Base-by-base conservation (phyloP, 2,329 filamentous ascomycete genomes). In the Alternaria tenuissima region DNA sequence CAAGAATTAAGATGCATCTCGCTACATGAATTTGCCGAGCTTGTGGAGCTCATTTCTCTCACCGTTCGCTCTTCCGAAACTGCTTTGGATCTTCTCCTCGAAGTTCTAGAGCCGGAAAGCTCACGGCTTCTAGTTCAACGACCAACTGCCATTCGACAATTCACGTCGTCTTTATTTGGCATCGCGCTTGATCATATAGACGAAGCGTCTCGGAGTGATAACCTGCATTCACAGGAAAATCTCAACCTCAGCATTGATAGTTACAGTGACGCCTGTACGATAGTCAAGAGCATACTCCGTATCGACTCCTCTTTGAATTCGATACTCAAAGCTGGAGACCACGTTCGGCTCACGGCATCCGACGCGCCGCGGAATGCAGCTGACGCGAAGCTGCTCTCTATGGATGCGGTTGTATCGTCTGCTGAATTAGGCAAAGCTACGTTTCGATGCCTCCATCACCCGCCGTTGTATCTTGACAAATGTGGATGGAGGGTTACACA, bases 151-250 rank as follows among this genome's bases (percentile, higher is more conserved):
- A 59, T 73, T 7, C 60, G 60, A 1, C 70, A 78, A 59, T 75
- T 81, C 39, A 63, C 78, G 2, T 68, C 66, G 7, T 78, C 76
- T 41, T 39, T 77, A 8, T 75, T 76, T 34, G 78, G 74, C 1
- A 77, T 81, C 36, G 79, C 78, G 1, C 24, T 81, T 7, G 78
- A 82, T 52, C 79, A 81, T 54, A 72, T 81, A 14, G 76, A 78
- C 22, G 77, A 81, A 61, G 75, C 74, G 2, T 61, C 59, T 28
- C 64, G 66, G 14, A 46, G 39, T 58, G 20, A 28, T 12, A 63
- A 63, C 30, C 18, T 53, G 4, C 55, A 64, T 28, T 47, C 44
- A 41, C 53, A 36, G 43, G 65, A 65, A 28, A 51, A n/a, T 12
- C 41, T 71, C 16, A 47, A 55, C 2, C 34, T 38, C 16, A 38